These are phyloP conservation scores for Erythrophleum fordii DNA, from an alignment of 306 rosid genomes.

Conservation along the genomic window DNA sequence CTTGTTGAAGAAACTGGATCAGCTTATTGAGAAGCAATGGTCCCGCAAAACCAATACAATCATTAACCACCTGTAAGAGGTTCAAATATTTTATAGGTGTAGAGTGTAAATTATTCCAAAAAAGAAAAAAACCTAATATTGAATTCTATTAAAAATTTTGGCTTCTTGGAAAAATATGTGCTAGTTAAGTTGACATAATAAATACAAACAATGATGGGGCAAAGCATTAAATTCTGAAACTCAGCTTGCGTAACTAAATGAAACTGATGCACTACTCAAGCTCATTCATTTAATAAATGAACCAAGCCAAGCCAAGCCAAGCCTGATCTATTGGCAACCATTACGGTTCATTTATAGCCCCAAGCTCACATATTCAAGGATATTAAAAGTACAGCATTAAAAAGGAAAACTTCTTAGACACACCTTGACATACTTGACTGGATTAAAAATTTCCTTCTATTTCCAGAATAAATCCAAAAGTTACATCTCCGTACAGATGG, in stretches of 20 bases:
- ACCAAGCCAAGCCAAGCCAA: neutral
- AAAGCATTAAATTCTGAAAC: neutral
- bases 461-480: neutral
- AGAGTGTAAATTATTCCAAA: neutral
- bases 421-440: neutral
- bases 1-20: slow-evolving; percentile 86
- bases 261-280: neutral
- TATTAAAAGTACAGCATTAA: neutral
- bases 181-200: slow-evolving; percentile 22
- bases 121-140: slow-evolving; percentile 7
- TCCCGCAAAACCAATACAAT: slow-evolving; percentile 85
- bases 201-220: slow-evolving; percentile 12
- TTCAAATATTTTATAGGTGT: slow-evolving; percentile 38
- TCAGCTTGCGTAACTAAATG: neutral
- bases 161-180: slow-evolving; percentile 9
- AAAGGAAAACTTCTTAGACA: neutral
- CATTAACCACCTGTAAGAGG: slow-evolving; percentile 80
- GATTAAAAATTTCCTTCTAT: neutral
- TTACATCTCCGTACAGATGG: neutral
- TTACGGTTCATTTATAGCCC: neutral
- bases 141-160: slow-evolving; percentile 23
- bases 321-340: neutral
- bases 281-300: neutral
- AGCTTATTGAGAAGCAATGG: slow-evolving; percentile 96
- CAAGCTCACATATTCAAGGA: neutral